A percentile compares a stretch with the other conserved stretches of the same genome.
These are phyloP conservation scores for Zancudomyces culisetae DNA, from an alignment of 371 early-diverging fungal species.

Conservation along the genomic window DNA sequence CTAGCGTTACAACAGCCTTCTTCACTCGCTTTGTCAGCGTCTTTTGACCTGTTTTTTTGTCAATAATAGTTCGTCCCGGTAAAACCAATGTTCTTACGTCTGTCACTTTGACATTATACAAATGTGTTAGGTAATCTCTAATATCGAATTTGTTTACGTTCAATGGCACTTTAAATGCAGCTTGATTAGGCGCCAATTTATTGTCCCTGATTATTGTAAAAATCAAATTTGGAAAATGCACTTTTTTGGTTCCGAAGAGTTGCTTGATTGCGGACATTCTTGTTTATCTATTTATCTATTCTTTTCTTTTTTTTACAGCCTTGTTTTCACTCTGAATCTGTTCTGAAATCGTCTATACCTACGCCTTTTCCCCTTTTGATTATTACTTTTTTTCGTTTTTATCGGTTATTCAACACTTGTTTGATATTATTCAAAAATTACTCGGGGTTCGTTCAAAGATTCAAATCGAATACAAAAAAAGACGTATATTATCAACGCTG, in stretches of 20 bases:
- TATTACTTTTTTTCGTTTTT: too few species aligned
- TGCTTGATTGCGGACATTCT: constrained; percentile 22
- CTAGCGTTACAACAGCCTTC: constrained; percentile 81
- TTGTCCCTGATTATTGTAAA: constrained; percentile 65
- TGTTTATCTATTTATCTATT: too few species aligned
- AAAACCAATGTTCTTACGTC: constrained; percentile 87
- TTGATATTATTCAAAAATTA: too few species aligned
- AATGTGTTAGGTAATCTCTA: constrained; percentile 59
- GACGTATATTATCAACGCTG: too few species aligned
- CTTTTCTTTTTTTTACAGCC: too few species aligned
- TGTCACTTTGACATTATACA: constrained; percentile 64
- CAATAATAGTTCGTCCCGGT: constrained; percentile 27
- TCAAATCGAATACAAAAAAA: too few species aligned
- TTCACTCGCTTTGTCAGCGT: constrained; percentile 42
- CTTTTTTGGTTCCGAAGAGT: constrained; percentile 34
- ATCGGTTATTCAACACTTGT: too few species aligned
- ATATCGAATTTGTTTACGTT: constrained; percentile 88
- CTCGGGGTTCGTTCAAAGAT: too few species aligned
- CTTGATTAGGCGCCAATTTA: constrained; percentile 67
- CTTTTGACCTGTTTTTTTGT: constrained; percentile 30
- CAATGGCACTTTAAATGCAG: constrained; percentile 83
- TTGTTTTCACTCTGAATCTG: too few species aligned
- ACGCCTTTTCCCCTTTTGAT: too few species aligned
- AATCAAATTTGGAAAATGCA: constrained; percentile 78
- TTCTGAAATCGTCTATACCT: too few species aligned